These are phyloP conservation scores for Cordyceps javanica DNA, from an alignment of 2,329 filamentous ascomycete genomes.

Conservation along the genomic window DNA sequence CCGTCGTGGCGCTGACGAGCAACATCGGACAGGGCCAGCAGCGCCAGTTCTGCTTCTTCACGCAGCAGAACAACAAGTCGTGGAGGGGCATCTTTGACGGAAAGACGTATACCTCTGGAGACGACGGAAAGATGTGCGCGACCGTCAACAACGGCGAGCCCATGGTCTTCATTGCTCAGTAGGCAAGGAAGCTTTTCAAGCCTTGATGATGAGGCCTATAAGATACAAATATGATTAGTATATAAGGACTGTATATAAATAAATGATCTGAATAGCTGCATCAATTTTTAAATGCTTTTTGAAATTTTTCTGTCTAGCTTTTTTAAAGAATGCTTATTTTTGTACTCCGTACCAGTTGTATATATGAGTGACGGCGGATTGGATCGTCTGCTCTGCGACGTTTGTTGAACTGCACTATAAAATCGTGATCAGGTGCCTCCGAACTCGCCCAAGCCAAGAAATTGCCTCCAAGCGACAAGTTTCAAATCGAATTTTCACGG, in stretches of 20 bases:
- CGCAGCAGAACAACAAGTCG: slow-evolving; percentile 28
- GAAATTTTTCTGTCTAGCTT: no score
- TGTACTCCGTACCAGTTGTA: no score
- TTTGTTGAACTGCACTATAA: no score
- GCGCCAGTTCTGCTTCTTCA: slow-evolving; percentile 36
- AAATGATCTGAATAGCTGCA: no score
- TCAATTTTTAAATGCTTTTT: no score
- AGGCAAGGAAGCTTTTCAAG: background rate
- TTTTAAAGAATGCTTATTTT: no score
- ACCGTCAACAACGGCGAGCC: slow-evolving; percentile 36
- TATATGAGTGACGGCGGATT: no score
- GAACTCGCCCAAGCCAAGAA: no score
- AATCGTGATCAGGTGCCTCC: no score
- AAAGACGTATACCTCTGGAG: slow-evolving; percentile 30
- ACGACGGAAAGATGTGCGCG: slow-evolving; percentile 35
- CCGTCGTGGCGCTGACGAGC: slow-evolving; percentile 39
- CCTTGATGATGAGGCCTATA: background rate
- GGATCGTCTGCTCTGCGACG: no score
- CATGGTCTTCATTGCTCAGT: slow-evolving; percentile 28
- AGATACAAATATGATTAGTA: background rate
- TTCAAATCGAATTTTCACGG: no score
- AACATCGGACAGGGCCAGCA: slow-evolving; percentile 35
- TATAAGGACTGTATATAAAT: background rate
- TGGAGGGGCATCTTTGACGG: slow-evolving; percentile 36
- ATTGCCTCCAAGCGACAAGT: no score